Percentiles rank a stretch among this genome's conserved stretches.
Evolutionary conservation across 2,329 filamentous ascomycete species (phyloP).

Genomic region (Cercospora janseana): DNA sequence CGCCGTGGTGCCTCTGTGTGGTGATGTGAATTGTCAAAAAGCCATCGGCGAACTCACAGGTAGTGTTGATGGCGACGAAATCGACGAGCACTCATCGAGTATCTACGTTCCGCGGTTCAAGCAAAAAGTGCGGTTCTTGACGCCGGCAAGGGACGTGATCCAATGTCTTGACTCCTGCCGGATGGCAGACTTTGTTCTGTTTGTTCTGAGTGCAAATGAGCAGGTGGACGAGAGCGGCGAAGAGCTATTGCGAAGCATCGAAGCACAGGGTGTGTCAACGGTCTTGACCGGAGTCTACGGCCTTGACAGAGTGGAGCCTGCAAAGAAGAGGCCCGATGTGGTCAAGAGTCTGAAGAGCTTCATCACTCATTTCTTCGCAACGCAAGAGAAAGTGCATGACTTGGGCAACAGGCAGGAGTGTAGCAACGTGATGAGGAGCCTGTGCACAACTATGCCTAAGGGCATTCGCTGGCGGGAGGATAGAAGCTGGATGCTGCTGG

Average conservation of each 20-base stretch:
- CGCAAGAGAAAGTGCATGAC: conserved; percentile 86
- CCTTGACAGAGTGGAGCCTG: conserved; percentile 72
- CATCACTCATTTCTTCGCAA: conserved; percentile 90
- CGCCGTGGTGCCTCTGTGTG: conserved; percentile 80
- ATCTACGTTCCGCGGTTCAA: conserved; percentile 87
- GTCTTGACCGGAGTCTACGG: conserved; percentile 75
- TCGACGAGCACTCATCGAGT: conserved; percentile 56
- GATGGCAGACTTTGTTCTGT: conserved; percentile 85
- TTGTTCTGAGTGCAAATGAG: conserved; percentile 76
- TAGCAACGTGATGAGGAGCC: conserved; percentile 81
- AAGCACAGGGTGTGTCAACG: conserved; percentile 92
- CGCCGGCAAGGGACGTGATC: conserved; percentile 69
- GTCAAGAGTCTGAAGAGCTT: conserved; percentile 83
- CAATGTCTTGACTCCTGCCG: conserved; percentile 81
- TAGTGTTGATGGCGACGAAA: conserved; percentile 74
- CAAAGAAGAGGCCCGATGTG: conserved; percentile 74
- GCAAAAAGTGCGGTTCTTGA: conserved; percentile 85
- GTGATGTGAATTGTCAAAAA: conserved; percentile 64
- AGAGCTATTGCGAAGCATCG: conserved; percentile 77
- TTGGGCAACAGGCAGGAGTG: conserved; percentile 87
- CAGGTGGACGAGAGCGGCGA: conserved; percentile 86
- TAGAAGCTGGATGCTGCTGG: conserved; percentile 90
- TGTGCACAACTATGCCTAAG: conserved; percentile 90
- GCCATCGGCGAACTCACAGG: conserved; percentile 70
- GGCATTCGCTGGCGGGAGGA: conserved; percentile 95